phyloP scores from a whole-genome alignment of 2,329 filamentous ascomycete species.

The Exophiala phaeomuriformis region DNA sequence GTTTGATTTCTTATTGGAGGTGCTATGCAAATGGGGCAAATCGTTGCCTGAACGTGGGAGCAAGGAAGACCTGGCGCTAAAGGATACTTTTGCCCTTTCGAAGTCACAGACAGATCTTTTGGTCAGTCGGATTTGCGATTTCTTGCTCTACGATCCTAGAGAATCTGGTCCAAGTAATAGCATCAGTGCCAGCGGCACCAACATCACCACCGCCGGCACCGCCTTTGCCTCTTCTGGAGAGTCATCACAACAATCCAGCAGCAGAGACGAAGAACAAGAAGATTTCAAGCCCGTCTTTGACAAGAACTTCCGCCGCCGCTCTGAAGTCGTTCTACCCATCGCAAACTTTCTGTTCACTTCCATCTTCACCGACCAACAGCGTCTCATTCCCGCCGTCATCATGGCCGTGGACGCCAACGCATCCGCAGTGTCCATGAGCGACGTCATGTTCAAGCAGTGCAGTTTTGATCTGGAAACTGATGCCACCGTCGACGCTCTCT shows the following conservation, averaged over 20 bases:
- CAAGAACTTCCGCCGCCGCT: constrained; percentile 28
- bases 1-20: constrained; percentile 74
- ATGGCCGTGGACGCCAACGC: constrained; percentile 77
- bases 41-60: constrained; percentile 64
- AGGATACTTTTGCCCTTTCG: constrained; percentile 58
- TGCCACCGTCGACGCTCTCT: constrained; percentile 57
- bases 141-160: constrained; percentile 59
- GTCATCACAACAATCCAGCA: background rate
- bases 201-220: background rate
- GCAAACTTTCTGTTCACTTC: constrained; percentile 72
- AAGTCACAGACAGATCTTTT: constrained; percentile 67
- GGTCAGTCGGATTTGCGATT: constrained; percentile 65
- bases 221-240: no score
- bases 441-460: constrained; percentile 79
- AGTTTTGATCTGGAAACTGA: constrained; percentile 61
- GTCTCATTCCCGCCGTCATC: constrained; percentile 75
- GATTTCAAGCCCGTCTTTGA: constrained; percentile 35
- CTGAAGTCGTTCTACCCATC: constrained; percentile 33
- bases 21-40: constrained; percentile 55
- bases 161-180: constrained; percentile 26
- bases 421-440: constrained; percentile 72
- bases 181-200: no score
- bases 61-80: constrained; percentile 65
- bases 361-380: constrained; percentile 73
- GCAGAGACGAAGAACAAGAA: constrained; percentile 19